Base-by-base conservation (phyloP, 2,329 filamentous ascomycete genomes). In the Sarocladium brachiariae region DNA sequence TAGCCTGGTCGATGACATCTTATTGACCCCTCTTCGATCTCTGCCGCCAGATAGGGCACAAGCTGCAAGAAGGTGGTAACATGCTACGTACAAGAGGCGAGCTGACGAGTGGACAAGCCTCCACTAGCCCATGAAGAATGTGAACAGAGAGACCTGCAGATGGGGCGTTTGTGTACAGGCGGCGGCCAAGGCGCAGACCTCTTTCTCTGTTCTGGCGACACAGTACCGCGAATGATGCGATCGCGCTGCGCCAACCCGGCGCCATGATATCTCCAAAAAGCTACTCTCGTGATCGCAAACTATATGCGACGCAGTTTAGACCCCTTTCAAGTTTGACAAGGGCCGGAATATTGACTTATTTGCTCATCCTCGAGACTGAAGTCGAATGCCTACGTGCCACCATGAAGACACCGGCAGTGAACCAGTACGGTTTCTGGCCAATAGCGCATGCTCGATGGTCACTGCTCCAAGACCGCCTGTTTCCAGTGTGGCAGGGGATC, bases 91-190 rank as follows among this genome's bases (percentile, higher is more conserved):
- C n/a, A n/a, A 45, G 23, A 45, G 23, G 25, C 39, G 27, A 47
- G 27, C 23, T 45, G 6, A 33, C 11, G 24, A 21, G 27, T 47
- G 43, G 43, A 33, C 25, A 33, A 47, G 27, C 43, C 43, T 47
- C 25, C 43, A 31, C 43, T 47, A 47, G 43, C 43, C 27, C 25
- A 47, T 47, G 43, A 47, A 47, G 43, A 47, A 47, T 31, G 43
- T 33, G 43, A 31, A 47, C 24, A 31, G 43, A 47, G 43, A 47
- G 43, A 47, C 43, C 43, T 47, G 43, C 43, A 33, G 43, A 47
- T 47, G 43, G 43, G 43, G 39, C 23, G 43, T 47, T 21, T 33
- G 43, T 30, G 43, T 47, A 39, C 35, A 25, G 27, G n/a, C n/a
- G n/a, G 39, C 14, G 27, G 43, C 43, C 25, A 31, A 47, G 39